Evolutionary conservation across 306 rosid genomes (phyloP), one percentile per base, ranked within the genome.

Genomic region (Fragaria iinumae): DNA sequence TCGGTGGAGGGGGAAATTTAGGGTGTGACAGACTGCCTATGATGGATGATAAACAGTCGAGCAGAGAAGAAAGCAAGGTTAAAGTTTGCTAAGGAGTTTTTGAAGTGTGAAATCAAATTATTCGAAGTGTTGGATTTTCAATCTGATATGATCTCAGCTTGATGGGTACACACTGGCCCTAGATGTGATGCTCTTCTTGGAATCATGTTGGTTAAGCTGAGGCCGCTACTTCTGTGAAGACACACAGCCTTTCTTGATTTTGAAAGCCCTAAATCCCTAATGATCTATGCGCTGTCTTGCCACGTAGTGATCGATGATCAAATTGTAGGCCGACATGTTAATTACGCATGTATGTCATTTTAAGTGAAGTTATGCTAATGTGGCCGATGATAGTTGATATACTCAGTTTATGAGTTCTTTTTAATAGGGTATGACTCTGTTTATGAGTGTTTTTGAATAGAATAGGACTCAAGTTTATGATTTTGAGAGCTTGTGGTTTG

Each of bases 1-100:
- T 89, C 88, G 91, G 98, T 80, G 94, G 91, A 89, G 49, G 93
- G 91, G 87, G 57, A 64, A 66, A 34, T 43, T 69, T 13, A 60
- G 69, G 64, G 77, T 43, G 62, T 65, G 78, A 38, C 48, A 81
- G 79, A 71, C 66, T 78, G 77, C 78, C 73, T 71, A 0, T 27
- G 52, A 78, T 38, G 69, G 21, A 14, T 63, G 44, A 17, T 25
- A 27, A 12, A 27, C n/a, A 3, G 67, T 62, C 29, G 34, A 64
- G 69, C 69, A 34, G 11, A 64, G 16, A 16, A 64, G 5, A 64
- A 34, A 64, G 36, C 36, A 25, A 59, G 2, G 34, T 57, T 57
- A 14, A n/a, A 57, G 6, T 57, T 57, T 57, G 14, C 27, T 8
- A 3, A n/a, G 64, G 4, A 6, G 43, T 32, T 27, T 32, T 64